Conservation (phyloP, 805 yeast species). For the Starmerella geochares region DNA sequence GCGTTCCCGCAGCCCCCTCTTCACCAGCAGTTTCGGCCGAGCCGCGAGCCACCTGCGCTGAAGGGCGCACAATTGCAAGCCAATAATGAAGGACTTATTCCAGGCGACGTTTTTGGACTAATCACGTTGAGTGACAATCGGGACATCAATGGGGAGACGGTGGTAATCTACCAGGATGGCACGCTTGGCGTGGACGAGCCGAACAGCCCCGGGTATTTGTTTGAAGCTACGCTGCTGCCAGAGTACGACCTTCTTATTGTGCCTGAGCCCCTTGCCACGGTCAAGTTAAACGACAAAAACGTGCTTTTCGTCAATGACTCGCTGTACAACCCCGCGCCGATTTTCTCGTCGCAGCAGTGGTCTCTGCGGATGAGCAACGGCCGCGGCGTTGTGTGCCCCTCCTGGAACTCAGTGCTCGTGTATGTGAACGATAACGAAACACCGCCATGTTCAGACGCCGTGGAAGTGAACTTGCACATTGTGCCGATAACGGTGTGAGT, state of each 20-base stretch:
- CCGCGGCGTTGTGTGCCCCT: conserved; percentile 25
- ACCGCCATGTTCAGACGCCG: conserved; percentile 22
- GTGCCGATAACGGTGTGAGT: conserved; percentile 16
- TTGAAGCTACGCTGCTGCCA: conserved; percentile 24
- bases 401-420: conserved; percentile 24
- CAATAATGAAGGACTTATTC: conserved; percentile 8
- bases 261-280: conserved; percentile 26
- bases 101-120: conserved; percentile 27
- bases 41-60: neutral
- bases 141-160: conserved; percentile 19
- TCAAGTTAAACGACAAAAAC: conserved; percentile 23
- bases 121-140: conserved; percentile 17
- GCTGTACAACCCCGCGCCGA: conserved; percentile 23
- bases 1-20: neutral
- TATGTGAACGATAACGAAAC: conserved; percentile 13
- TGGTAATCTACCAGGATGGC: conserved; percentile 24
- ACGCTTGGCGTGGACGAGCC: conserved; percentile 25
- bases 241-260: conserved; percentile 26
- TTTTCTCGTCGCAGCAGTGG: conserved; percentile 20
- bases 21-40: neutral
- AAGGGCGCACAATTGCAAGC: neutral
- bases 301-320: conserved; percentile 23
- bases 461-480: conserved; percentile 22
- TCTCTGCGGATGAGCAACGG: conserved; percentile 15
- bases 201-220: conserved; percentile 22